A percentile compares a stretch with the other conserved stretches of the same genome.
These are phyloP conservation scores for Claviceps capensis DNA, from an alignment of 2,329 filamentous ascomycete species.

Conservation along the genomic window DNA sequence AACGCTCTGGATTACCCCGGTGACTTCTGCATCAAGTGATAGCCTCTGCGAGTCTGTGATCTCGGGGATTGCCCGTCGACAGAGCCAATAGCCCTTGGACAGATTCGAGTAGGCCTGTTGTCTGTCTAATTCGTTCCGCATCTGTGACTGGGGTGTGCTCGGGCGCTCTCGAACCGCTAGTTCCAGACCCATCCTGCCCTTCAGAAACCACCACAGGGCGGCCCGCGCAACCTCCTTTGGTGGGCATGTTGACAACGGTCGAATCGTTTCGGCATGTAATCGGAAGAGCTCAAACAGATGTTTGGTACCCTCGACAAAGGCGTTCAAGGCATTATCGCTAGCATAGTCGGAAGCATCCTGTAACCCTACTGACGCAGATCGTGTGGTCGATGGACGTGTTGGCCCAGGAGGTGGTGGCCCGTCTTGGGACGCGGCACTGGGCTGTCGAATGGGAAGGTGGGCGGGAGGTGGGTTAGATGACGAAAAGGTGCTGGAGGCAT, in stretches of 20 bases:
- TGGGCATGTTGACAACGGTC: constrained; percentile 48
- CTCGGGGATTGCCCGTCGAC: constrained; percentile 38
- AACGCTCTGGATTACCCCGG: constrained; percentile 41
- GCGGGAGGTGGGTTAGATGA: constrained; percentile 8
- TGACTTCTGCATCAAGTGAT: constrained; percentile 31
- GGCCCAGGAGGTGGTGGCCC: constrained; percentile 5
- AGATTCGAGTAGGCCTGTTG: constrained; percentile 78
- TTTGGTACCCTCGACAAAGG: constrained; percentile 56
- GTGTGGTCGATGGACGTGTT: constrained; percentile 15
- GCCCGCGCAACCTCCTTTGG: constrained; percentile 57
- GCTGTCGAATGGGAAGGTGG: constrained; percentile 10
- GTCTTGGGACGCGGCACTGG: constrained; percentile 14
- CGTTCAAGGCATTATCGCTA: constrained; percentile 51
- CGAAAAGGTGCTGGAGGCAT: constrained; percentile 16
- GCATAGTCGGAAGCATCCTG: constrained; percentile 30
- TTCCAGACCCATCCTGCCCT: constrained; percentile 66
- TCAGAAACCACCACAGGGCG: constrained; percentile 81
- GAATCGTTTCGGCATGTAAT: constrained; percentile 61
- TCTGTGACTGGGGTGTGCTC: constrained; percentile 32
- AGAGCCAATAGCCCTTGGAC: constrained; percentile 78
- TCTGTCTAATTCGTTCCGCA: constrained; percentile 39
- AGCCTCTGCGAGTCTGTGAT: constrained; percentile 29
- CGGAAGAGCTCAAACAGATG: constrained; percentile 67
- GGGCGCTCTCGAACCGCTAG: constrained; percentile 52
- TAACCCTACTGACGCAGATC: constrained; percentile 24